Base-by-base conservation (phyloP, 768 basidiomycete genomes). In the Cystofilobasidium macerans region DNA sequence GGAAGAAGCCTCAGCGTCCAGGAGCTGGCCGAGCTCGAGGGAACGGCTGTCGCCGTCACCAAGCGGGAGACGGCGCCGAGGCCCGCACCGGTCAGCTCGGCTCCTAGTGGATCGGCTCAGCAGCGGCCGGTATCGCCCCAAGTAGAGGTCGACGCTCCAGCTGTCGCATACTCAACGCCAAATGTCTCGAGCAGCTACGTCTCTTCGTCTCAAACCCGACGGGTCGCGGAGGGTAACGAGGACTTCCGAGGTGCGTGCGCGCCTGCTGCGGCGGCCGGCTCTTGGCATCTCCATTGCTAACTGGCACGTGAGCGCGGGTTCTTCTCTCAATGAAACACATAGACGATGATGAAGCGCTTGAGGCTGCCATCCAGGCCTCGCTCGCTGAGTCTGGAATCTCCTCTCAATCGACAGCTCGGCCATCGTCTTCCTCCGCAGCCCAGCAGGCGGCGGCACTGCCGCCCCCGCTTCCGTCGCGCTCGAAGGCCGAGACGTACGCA, bases 201-300 rank as follows among this genome's bases (percentile, higher is more conserved):
- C 22, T 3, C 3, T 20, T 12, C n/a, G 20, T 24, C n/a, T 47
- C 38, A 40, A 40, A n/a, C 22, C 2, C 16, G 51, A 13, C 8
- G 51, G 4, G 51, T 54, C 26, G 51, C 51, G 6, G 51, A 54
- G 51, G 51, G 51, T 16, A 54, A 54, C 30, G 51, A 54, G 51
- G 51, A 54, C 51, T 54, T 54, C 18, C 26, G 51, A 32, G 51
- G 51, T 54, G 51, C 26, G 51, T 51, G 24, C 28, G 24, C 48
- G n/a, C 28, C 18, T 6, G 48, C n/a, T 51, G 24, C 9, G 24
- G 24, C 48, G 24, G 42, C 42, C 36, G 36, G 36, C 8, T 47
- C 45, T 47, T 24, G 48, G 28, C 48, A 30, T 22, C n/a, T 26
- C 18, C 18, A 26, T 11, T 20, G 24, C 14, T 28, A 26, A 53